These are phyloP conservation scores for Oryza meyeriana DNA, from an alignment of 176 grass and related monocot species.

Conservation along the genomic window DNA sequence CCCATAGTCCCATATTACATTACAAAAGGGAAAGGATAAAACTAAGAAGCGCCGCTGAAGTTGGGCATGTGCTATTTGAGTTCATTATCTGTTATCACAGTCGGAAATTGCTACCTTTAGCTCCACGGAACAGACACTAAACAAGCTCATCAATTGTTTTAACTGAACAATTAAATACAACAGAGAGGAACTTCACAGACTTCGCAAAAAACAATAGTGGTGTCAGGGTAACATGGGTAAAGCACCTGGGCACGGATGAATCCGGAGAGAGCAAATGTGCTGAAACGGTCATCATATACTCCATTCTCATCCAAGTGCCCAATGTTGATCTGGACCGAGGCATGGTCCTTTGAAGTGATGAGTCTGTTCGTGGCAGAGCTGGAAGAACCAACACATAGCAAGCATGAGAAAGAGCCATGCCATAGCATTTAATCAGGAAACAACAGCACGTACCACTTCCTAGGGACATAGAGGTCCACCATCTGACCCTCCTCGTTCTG, in stretches of 20 bases:
- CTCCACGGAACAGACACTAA: neutral
- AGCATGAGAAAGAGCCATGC: neutral
- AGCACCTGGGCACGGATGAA: slow-evolving; percentile 76
- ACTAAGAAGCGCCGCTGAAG: no score
- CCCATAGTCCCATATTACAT: no score
- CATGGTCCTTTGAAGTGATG: slow-evolving; percentile 69
- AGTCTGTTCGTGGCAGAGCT: slow-evolving; percentile 81
- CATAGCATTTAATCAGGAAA: neutral
- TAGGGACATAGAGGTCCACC: slow-evolving; percentile 80
- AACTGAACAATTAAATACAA: neutral
- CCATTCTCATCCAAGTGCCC: slow-evolving; percentile 76
- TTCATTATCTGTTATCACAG: no score
- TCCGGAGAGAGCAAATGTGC: slow-evolving; percentile 69
- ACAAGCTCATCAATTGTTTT: neutral
- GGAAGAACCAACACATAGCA: slow-evolving; percentile 3
- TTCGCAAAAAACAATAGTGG: neutral
- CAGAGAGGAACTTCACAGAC: neutral
- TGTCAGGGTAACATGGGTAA: neutral
- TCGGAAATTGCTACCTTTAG: neutral
- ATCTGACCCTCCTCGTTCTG: slow-evolving; percentile 75
- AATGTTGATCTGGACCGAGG: slow-evolving; percentile 80
- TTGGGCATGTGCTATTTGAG: no score
- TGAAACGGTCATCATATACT: slow-evolving; percentile 52
- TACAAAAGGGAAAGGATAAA: no score
- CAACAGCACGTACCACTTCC: slow-evolving; percentile 31